Evolutionary conservation across 306 rosid species (phyloP).

Genomic region (Cucurbita moschata): DNA sequence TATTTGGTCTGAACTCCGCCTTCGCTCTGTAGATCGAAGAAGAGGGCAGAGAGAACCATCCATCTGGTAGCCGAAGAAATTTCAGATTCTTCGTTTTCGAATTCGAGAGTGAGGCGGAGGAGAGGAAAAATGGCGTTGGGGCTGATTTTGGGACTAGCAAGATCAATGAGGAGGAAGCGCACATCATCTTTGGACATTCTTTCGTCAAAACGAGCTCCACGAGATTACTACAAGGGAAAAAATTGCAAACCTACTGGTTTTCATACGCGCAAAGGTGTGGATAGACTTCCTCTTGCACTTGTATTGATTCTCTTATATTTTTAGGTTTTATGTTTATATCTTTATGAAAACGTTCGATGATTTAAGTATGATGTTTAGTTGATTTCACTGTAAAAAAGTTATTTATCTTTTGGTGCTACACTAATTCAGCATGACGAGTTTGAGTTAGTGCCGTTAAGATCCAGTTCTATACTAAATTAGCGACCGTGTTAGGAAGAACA

Average conservation of each 20-base stretch:
- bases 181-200: conserved; percentile 45
- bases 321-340: background rate
- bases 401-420: background rate
- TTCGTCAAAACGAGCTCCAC: conserved; percentile 68
- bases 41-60: no score
- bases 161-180: conserved; percentile 24
- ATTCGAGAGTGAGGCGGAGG: no score
- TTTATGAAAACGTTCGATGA: no score
- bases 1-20: no score
- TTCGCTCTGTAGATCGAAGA: no score
- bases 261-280: conserved; percentile 65
- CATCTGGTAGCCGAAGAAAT: no score
- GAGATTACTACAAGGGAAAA: conserved; percentile 72
- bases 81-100: no score
- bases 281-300: background rate
- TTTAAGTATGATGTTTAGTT: background rate
- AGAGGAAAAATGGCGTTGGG: conserved; percentile 22
- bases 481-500: background rate
- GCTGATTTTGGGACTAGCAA: conserved; percentile 23
- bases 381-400: background rate
- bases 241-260: conserved; percentile 90
- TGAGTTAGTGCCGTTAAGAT: background rate
- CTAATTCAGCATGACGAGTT: background rate
- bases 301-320: background rate
- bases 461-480: background rate